Base-by-base conservation (phyloP, 257 asterid genomes). In the Solanum chmielewskii region DNA sequence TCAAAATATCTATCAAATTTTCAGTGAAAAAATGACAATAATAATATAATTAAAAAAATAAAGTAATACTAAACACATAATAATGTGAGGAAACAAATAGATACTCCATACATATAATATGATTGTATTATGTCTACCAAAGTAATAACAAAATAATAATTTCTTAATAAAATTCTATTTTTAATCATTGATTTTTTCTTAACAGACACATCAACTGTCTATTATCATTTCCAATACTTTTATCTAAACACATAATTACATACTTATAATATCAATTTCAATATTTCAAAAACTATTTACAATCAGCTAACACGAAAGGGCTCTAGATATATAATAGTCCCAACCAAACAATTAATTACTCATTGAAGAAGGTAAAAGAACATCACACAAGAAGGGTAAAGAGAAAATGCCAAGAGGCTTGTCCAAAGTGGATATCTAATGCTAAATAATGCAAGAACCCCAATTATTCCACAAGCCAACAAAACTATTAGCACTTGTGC, bases 401-500 rank as follows among this genome's bases (percentile, higher is more conserved):
- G 92, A 41, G 86, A 60, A 87, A 93, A 90, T 31, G 95, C 94
- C 11, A 91, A 77, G 66, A 94, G 27, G 91, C 91, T 89, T 62
- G 96, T 92, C 96, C 95, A 91, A 10, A 92, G 88, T 69, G 92
- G 92, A 89, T 93, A 94, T 21, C 91, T 89, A 44, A 74, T 71
- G 84, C 85, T 49, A 21, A 88, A 71, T 89, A 76, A 90, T 21
- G 96, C 96, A 60, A 93, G 84, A 16, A 71, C 37, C 83, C 97
- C 96, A 35, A 94, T 86, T 20, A 89, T 60, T 25, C 86, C 84
- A 23, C 94, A 89, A 21, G 90, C 93, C 41, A 92, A 88, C 88
- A 92, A 80, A 7, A 92, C 78, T 6, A 94, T 89, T 25, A 92
- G 87, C 74, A 94, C 95, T 86, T 94, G 96, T 83, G 97, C 94